Evolutionary conservation across 2,329 filamentous ascomycete species (phyloP).

Genomic region (Monilinia vaccinii-corymbosi): DNA sequence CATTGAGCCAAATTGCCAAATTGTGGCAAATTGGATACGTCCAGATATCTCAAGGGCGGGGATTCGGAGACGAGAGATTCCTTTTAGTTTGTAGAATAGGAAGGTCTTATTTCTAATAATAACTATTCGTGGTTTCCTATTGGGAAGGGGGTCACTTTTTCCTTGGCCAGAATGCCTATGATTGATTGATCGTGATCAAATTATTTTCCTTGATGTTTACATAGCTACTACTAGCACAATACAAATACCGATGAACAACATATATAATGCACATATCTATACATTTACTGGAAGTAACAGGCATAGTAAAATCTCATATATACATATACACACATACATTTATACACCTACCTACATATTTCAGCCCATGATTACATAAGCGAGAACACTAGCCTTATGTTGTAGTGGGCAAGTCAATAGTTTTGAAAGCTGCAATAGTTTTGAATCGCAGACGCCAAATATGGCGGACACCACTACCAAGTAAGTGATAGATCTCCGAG

Average conservation of each 20-base stretch:
- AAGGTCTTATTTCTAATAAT: conserved; percentile 6
- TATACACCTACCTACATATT: no score
- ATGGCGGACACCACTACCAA: conserved; percentile 26
- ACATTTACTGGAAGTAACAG: neutral
- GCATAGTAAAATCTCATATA: no score
- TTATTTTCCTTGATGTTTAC: conserved; percentile 3
- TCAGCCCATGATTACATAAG: neutral
- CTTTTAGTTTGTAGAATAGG: conserved; percentile 7
- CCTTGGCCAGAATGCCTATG: conserved; percentile 1
- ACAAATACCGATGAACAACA: neutral
- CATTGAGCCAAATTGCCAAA: neutral
- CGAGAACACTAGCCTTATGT: neutral
- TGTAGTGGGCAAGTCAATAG: conserved; percentile 1
- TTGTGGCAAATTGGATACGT: conserved; percentile 2
- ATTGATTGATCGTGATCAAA: neutral
- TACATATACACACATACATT: no score
- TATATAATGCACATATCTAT: neutral
- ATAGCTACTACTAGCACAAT: neutral
- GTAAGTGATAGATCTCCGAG: conserved; percentile 14
- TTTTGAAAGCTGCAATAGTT: neutral
- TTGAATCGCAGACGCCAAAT: neutral
- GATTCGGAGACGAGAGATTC: neutral
- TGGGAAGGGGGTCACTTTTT: neutral
- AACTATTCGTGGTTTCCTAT: neutral
- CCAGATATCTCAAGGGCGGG: neutral